Evolutionary conservation across 306 rosid genomes (phyloP), one percentile per base, ranked within the genome.

Genomic region (Alnus rubra): DNA sequence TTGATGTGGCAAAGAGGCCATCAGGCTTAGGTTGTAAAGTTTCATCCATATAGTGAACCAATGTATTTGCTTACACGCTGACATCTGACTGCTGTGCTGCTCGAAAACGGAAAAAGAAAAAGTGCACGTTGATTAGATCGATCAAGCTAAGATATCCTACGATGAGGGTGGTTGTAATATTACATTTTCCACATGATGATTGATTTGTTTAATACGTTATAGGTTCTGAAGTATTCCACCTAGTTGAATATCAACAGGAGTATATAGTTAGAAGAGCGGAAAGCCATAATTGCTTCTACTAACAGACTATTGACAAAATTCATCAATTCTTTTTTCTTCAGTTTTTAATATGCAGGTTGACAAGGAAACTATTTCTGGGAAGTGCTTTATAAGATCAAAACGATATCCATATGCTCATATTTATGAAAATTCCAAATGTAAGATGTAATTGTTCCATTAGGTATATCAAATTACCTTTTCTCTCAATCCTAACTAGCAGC

Each of bases 341-440:
- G 97, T 88, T 74, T 78, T 73, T 67, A 82, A 76, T 84, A 39
- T 86, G 67, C 90, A 85, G 89, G 82, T 85, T 84, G 87, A 92
- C 79, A 88, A 88, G 84, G 87, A 80, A 82, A 84, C 89, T 78
- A 90, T 92, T 72, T 77, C 90, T 75, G 97, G 97, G 74, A 92
- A 79, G 79, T 83, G 76, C 71, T 87, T 91, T 78, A 31, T 74
- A 73, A 79, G 84, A 77, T 84, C 75, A 54, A 85, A 74, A 60
- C 85, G 37, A 16, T 94, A 92, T 82, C 97, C 97, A 69, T 92
- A 39, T 86, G 97, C 93, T 79, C 83, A 72, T 18, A 75, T 89
- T 71, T 94, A 94, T 56, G 93, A 92, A 88, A 87, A 85, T 82
- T 86, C 97, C 55, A 94, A 94, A 89, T 74, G 98, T 92, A 82